These are phyloP conservation scores for Cryptococcus floricola DNA, from an alignment of 1,284 basidiomycete genomes.

Conservation along the genomic window DNA sequence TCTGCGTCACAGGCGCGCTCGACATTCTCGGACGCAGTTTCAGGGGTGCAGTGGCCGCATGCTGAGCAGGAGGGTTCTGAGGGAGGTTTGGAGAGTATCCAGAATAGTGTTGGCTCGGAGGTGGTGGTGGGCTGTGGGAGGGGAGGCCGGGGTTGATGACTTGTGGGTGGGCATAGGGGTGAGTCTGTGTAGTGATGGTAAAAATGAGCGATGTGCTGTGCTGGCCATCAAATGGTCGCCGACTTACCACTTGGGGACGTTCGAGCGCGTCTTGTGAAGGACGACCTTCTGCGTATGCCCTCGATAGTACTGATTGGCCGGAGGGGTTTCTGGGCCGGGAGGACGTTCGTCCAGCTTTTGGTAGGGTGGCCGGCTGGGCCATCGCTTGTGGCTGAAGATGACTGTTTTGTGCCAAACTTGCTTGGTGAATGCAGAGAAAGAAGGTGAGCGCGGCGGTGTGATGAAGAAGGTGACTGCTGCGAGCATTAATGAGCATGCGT, in stretches of 20 bases:
- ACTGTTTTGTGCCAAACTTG: background rate
- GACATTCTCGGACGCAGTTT: background rate
- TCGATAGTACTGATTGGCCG: background rate
- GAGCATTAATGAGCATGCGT: too few relatives aligned
- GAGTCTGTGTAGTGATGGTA: background rate
- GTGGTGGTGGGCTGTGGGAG: background rate
- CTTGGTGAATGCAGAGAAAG: background rate
- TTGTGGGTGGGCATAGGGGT: background rate
- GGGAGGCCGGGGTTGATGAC: background rate
- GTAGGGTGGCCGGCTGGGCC: background rate
- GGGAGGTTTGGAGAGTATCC: background rate
- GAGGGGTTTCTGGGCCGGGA: background rate
- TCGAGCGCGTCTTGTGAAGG: background rate
- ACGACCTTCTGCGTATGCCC: background rate
- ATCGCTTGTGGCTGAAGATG: background rate
- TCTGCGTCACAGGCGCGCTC: constrained; percentile 8
- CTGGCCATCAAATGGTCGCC: background rate
- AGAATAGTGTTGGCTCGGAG: background rate
- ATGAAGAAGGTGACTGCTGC: too few relatives aligned
- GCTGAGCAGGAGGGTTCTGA: background rate
- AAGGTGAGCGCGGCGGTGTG: too few relatives aligned
- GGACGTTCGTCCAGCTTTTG: background rate
- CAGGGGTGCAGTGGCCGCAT: background rate
- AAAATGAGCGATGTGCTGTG: background rate
- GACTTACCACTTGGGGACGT: background rate